These are phyloP conservation scores for Penicillium sp. DNA, from an alignment of 2,329 filamentous ascomycete species.

Conservation along the genomic window DNA sequence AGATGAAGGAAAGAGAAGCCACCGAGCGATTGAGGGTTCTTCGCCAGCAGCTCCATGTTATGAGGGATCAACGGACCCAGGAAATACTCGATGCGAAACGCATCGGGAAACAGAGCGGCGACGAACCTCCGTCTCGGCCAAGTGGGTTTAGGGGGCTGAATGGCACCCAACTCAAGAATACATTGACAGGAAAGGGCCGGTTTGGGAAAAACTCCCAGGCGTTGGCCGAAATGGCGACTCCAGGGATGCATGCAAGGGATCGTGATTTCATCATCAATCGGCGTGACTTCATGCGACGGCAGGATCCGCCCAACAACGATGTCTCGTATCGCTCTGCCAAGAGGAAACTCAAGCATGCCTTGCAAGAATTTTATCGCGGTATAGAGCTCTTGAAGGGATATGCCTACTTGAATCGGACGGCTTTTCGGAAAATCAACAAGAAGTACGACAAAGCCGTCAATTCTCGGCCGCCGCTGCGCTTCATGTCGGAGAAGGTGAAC, in stretches of 20 bases:
- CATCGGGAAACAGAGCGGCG: constrained; percentile 21
- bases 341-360: constrained; percentile 81
- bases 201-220: constrained; percentile 58
- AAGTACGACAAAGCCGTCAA: constrained; percentile 94
- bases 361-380: constrained; percentile 90
- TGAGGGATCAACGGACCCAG: constrained; percentile 77
- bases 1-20: constrained; percentile 80
- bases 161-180: constrained; percentile 36
- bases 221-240: constrained; percentile 45
- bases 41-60: constrained; percentile 83
- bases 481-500: constrained; percentile 89
- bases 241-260: constrained; percentile 33
- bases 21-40: constrained; percentile 67
- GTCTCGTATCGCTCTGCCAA: constrained; percentile 86
- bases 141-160: constrained; percentile 27
- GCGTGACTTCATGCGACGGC: constrained; percentile 51
- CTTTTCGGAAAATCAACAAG: constrained; percentile 96
- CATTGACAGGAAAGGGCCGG: constrained; percentile 46
- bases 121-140: constrained; percentile 17
- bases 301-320: constrained; percentile 48
- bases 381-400: constrained; percentile 92
- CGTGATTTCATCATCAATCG: constrained; percentile 31
- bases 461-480: constrained; percentile 71
- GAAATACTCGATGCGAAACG: constrained; percentile 60
- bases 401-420: constrained; percentile 82